These are phyloP conservation scores for Aspergillus biplanus DNA, from an alignment of 495 filamentous ascomycete genomes.

Conservation along the genomic window DNA sequence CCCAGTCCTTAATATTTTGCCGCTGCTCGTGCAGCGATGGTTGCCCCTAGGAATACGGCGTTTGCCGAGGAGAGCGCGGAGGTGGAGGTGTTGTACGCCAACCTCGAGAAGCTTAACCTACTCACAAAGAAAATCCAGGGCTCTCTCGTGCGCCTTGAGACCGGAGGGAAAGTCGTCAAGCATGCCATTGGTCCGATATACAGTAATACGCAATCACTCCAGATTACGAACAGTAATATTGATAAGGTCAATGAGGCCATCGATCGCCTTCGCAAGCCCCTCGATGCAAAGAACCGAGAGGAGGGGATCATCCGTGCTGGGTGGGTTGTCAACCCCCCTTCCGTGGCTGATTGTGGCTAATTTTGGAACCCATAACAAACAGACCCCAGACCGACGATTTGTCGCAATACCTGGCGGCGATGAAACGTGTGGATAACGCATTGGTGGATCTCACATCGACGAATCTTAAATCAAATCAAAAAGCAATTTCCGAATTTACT, in stretches of 20 bases:
- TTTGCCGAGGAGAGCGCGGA: constrained; percentile 73
- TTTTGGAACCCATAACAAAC: constrained; percentile 1
- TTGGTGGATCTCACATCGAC: constrained; percentile 78
- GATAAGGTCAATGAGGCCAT: constrained; percentile 84
- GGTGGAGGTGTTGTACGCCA: constrained; percentile 69
- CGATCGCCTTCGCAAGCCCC: constrained; percentile 82
- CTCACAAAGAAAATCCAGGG: constrained; percentile 94
- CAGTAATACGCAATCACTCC: constrained; percentile 87
- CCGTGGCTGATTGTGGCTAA: constrained; percentile 21
- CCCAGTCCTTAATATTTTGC: constrained; percentile 16
- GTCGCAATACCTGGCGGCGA: constrained; percentile 81
- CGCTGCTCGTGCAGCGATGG: constrained; percentile 42
- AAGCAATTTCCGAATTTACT: constrained; percentile 79
- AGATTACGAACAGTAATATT: constrained; percentile 84
- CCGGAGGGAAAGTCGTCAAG: constrained; percentile 84
- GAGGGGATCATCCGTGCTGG: constrained; percentile 88
- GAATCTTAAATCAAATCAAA: constrained; percentile 88
- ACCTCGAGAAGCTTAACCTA: constrained; percentile 65
- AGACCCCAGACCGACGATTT: constrained; percentile 80
- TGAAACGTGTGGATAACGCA: constrained; percentile 85
- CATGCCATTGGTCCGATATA: constrained; percentile 92
- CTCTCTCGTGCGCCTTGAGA: constrained; percentile 80
- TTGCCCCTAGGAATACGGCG: constrained; percentile 54
- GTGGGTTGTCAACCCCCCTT: constrained; percentile 41
- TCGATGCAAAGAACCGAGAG: constrained; percentile 84